Conservation (phyloP, 2,329 filamentous ascomycete species). For the Diaporthe vaccinii region DNA sequence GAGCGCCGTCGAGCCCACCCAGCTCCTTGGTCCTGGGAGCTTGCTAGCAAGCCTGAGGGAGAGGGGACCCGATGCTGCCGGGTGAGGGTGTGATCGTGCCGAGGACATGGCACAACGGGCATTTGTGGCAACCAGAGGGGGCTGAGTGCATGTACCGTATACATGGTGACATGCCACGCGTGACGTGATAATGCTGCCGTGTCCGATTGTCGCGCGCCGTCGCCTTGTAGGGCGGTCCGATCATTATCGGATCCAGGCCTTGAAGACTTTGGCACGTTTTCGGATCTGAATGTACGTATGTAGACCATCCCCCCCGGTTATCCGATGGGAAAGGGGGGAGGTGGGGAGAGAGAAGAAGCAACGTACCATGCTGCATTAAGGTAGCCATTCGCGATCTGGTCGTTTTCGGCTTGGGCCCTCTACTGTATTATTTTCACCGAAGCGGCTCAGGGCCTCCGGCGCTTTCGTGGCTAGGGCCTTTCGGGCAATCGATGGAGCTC, state of each 20-base stretch:
- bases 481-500: background rate
- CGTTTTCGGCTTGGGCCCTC: constrained; percentile 14
- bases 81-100: background rate
- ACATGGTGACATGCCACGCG: background rate
- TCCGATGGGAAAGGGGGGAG: constrained; percentile 1
- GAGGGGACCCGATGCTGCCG: background rate
- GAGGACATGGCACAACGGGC: background rate
- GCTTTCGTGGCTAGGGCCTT: background rate
- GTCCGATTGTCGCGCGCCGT: background rate
- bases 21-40: constrained; percentile 32
- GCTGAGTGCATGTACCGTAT: constrained; percentile 8
- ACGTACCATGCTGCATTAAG: constrained; percentile 11
- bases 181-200: background rate
- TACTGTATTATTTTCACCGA: constrained; percentile 8
- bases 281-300: background rate
- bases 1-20: constrained; percentile 15
- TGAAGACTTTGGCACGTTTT: constrained; percentile 27
- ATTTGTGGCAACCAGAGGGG: background rate
- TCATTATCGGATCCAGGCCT: constrained; percentile 29
- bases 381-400: constrained; percentile 23
- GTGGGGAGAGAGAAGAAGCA: background rate
- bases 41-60: background rate
- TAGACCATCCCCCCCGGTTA: background rate
- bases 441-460: constrained; percentile 10
- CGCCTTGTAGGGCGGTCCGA: constrained; percentile 30